A percentile compares a stretch with the other conserved stretches of the same genome.
Conservation (phyloP, 2,329 filamentous ascomycete genomes). For the Epichloe glyceriae region DNA sequence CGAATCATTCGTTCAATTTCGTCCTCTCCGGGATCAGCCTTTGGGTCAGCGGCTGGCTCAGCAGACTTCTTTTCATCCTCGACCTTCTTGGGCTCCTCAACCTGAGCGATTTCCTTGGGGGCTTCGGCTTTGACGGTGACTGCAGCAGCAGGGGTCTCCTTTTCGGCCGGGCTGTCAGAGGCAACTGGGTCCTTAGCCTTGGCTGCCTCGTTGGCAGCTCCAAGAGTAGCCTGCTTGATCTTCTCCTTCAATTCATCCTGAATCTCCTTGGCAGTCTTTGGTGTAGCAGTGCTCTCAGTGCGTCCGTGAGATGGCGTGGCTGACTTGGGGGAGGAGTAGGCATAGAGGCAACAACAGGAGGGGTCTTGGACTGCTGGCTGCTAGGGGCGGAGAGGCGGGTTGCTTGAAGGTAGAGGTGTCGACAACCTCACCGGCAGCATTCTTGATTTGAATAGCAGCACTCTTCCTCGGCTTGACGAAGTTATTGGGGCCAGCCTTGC, state of each 20-base stretch:
- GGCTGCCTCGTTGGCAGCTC: constrained; percentile 17
- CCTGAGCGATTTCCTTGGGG: constrained; percentile 1
- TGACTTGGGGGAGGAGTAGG: constrained; percentile 71
- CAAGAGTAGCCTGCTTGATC: constrained; percentile 49
- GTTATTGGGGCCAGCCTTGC: constrained; percentile 31
- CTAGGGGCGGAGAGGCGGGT: constrained; percentile 41
- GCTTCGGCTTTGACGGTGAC: neutral
- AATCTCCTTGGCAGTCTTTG: constrained; percentile 70
- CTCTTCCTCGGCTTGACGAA: constrained; percentile 50
- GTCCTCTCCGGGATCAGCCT: constrained; percentile 35
- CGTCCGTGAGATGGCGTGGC: constrained; percentile 56
- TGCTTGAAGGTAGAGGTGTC: constrained; percentile 51
- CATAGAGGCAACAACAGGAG: constrained; percentile 59
- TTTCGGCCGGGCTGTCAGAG: constrained; percentile 17
- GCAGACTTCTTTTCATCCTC: constrained; percentile 14
- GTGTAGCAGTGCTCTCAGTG: constrained; percentile 52
- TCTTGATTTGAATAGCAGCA: constrained; percentile 73
- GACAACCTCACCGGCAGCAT: constrained; percentile 64
- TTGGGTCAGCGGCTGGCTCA: constrained; percentile 19
- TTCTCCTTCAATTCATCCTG: constrained; percentile 72
- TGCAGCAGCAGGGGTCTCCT: constrained; percentile 3
- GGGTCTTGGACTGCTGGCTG: constrained; percentile 47
- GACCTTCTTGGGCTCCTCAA: neutral
- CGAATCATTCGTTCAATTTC: constrained; percentile 47
- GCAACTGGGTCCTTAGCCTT: constrained; percentile 15